A percentile compares a stretch with the other conserved stretches of the same genome.
These are phyloP conservation scores for Aegilops longissima DNA, from an alignment of 176 grass and related monocot genomes.

Conservation along the genomic window DNA sequence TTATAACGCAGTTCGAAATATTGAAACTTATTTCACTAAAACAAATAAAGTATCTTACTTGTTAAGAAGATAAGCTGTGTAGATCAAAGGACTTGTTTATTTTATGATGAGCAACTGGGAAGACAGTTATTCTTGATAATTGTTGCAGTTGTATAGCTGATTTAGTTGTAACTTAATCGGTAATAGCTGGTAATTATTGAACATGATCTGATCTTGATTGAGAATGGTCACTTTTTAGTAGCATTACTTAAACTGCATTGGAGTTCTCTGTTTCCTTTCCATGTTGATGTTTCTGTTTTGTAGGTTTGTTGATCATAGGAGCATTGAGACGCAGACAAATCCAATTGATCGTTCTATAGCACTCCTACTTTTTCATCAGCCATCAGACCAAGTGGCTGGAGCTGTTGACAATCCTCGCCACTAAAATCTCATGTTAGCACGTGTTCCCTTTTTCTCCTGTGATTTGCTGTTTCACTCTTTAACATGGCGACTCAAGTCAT, in stretches of 20 bases:
- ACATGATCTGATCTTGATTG: background rate
- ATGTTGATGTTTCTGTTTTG: slow-evolving; percentile 36
- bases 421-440: slow-evolving; percentile 41
- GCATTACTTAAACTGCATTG: background rate
- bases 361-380: slow-evolving; percentile 75
- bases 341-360: slow-evolving; percentile 86
- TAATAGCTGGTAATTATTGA: background rate
- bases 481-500: background rate
- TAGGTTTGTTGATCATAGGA: slow-evolving; percentile 53
- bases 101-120: background rate
- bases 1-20: background rate
- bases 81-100: background rate
- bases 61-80: background rate
- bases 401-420: slow-evolving; percentile 44
- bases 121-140: background rate
- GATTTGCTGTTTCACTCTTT: background rate
- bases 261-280: slow-evolving; percentile 12
- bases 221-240: background rate
- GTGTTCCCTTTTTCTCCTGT: slow-evolving; percentile 19
- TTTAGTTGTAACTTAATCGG: background rate
- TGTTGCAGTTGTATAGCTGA: background rate
- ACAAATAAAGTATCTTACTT: background rate
- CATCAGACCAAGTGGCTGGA: slow-evolving; percentile 24
- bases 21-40: background rate
- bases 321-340: slow-evolving; percentile 85